Conservation (phyloP, 139 green algal genomes). For the Yamagishiella unicocca region DNA sequence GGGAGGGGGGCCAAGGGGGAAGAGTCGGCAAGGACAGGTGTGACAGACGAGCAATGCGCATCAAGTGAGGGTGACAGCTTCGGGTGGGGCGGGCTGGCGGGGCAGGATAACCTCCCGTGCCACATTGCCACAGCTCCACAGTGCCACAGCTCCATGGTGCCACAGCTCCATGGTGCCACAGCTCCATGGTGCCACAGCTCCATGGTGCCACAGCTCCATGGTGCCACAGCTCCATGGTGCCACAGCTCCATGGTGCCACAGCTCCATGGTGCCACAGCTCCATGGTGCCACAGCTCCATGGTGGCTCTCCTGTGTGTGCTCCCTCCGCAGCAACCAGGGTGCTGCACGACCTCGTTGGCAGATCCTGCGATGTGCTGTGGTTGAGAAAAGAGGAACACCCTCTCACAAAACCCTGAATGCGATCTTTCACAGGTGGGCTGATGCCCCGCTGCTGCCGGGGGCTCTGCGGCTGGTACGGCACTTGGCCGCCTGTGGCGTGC, state of each 20-base stretch:
- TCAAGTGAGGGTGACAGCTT: not conserved
- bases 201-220: not conserved
- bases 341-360: not conserved
- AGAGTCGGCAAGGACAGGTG: not conserved
- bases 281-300: not conserved
- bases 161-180: not conserved
- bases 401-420: not conserved
- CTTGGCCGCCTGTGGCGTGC: conserved; percentile 67
- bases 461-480: conserved; percentile 84
- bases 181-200: not conserved
- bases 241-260: not conserved
- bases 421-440: conserved; percentile 61
- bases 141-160: not conserved
- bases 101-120: not conserved
- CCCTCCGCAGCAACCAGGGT: not conserved
- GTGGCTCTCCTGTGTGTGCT: not conserved
- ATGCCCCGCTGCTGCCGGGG: conserved; percentile 85
- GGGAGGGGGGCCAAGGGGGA: not conserved
- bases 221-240: not conserved
- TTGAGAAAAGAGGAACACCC: not conserved
- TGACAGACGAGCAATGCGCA: not conserved
- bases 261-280: not conserved
- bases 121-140: no score
- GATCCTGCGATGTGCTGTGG: not conserved
- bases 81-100: not conserved